A percentile compares a stretch with the other conserved stretches of the same genome.
Conservation (phyloP, 2,329 filamentous ascomycete genomes). For the Myriosclerotinia duriaeana region DNA sequence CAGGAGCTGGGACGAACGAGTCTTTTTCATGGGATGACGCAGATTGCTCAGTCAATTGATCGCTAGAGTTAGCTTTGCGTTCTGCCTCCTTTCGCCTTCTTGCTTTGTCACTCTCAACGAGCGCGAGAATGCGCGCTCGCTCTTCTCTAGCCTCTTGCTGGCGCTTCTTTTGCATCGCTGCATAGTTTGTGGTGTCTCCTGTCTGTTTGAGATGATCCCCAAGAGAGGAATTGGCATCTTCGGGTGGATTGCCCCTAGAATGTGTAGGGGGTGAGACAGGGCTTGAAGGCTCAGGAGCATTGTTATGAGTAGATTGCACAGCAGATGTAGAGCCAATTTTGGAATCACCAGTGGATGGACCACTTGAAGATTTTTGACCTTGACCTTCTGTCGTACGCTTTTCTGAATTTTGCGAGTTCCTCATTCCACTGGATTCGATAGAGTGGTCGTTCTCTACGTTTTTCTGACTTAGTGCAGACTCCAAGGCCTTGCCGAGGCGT, state of each 20-base stretch:
- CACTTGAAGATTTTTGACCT: not conserved
- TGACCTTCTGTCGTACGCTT: conserved; percentile 5
- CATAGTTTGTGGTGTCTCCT: conserved; percentile 49
- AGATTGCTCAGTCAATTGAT: not conserved
- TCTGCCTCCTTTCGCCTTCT: conserved; percentile 58
- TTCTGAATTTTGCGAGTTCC: not conserved
- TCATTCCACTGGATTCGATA: not conserved
- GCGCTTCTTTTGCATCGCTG: conserved; percentile 57
- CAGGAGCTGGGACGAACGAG: conserved; percentile 9
- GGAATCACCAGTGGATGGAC: not conserved
- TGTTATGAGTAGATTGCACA: not conserved
- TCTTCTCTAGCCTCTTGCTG: conserved; percentile 67
- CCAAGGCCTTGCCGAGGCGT: conserved; percentile 49
- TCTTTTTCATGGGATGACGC: not conserved
- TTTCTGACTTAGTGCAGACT: not conserved
- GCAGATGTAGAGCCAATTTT: not conserved
- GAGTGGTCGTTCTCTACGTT: conserved; percentile 1
- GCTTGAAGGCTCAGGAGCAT: not conserved
- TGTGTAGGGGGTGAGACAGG: not conserved
- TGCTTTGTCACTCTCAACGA: conserved; percentile 76
- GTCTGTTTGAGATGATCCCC: not conserved
- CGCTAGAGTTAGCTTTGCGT: conserved; percentile 46
- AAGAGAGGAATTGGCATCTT: not conserved
- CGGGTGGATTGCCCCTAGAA: not conserved
- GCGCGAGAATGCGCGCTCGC: conserved; percentile 67